Evolutionary conservation across 2,329 filamentous ascomycete genomes (phyloP).

Genomic region (Penicillium sp.): DNA sequence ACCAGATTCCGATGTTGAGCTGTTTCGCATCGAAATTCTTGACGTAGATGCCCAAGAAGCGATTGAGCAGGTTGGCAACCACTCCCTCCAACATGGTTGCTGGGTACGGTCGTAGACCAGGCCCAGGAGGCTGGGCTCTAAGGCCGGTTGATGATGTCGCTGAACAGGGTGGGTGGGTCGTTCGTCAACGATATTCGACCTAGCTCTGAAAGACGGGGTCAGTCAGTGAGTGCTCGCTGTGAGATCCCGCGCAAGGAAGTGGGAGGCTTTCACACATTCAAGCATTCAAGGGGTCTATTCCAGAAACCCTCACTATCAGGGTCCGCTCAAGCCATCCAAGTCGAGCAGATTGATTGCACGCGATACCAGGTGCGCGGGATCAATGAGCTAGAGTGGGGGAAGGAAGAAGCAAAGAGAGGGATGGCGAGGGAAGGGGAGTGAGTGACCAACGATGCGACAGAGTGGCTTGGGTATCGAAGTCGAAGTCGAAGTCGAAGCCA

Average conservation of each 20-base stretch:
- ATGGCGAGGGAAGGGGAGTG: slow-evolving; percentile 6
- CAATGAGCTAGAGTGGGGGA: slow-evolving; percentile 4
- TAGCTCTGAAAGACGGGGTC: slow-evolving; percentile 15
- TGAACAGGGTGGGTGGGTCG: slow-evolving; percentile 10
- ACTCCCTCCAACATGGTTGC: slow-evolving; percentile 90
- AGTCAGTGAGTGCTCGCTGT: background rate
- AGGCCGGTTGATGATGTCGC: slow-evolving; percentile 12
- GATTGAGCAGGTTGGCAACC: slow-evolving; percentile 94
- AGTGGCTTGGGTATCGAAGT: too few relatives aligned
- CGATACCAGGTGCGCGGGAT: slow-evolving; percentile 24
- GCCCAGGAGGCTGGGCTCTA: slow-evolving; percentile 50
- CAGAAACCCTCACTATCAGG: slow-evolving; percentile 22
- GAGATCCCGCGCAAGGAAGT: too few relatives aligned
- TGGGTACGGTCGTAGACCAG: slow-evolving; percentile 66
- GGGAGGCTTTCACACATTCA: background rate
- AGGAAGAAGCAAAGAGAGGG: slow-evolving; percentile 1
- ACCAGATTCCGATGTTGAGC: slow-evolving; percentile 98
- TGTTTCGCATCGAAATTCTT: slow-evolving; percentile 98
- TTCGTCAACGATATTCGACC: slow-evolving; percentile 8
- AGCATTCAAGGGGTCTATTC: slow-evolving; percentile 6
- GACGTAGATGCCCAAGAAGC: slow-evolving; percentile 99
- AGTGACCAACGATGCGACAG: too few relatives aligned
- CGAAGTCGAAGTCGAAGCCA: slow-evolving; percentile 26
- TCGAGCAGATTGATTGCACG: slow-evolving; percentile 23
- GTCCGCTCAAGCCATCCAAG: slow-evolving; percentile 31